Evolutionary conservation across 306 rosid species (phyloP).

Genomic region (Mimosa bimucronata): DNA sequence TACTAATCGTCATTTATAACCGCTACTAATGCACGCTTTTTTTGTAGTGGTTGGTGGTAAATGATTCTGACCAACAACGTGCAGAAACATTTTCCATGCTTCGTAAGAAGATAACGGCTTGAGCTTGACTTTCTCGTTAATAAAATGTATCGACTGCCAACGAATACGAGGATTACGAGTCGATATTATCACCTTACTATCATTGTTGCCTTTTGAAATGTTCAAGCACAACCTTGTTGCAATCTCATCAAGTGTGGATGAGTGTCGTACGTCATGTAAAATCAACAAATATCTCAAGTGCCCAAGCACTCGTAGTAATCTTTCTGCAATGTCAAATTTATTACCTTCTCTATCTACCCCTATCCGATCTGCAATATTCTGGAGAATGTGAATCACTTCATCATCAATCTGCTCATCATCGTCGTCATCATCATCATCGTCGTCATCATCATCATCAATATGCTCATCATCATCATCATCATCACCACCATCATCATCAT

Average conservation of each 20-base stretch:
- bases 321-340: background rate
- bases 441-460: no score
- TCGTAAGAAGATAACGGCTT: constrained; percentile 26
- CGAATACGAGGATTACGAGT: background rate
- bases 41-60: no score
- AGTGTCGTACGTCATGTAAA: constrained; percentile 27
- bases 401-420: background rate
- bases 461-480: no score
- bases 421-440: no score
- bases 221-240: background rate
- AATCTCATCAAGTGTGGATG: constrained; percentile 9
- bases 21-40: no score
- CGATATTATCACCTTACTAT: constrained; percentile 34
- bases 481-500: no score
- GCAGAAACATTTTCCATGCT: constrained; percentile 44
- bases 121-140: no score
- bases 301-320: constrained; percentile 19
- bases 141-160: no score
- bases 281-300: constrained; percentile 32
- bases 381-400: background rate
- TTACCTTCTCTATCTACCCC: background rate
- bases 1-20: no score
- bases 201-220: constrained; percentile 1
- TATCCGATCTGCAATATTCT: background rate
- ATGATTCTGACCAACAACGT: background rate